Evolutionary conservation across 345 rosid genomes (phyloP).

Genomic region (Camelina hispida): DNA sequence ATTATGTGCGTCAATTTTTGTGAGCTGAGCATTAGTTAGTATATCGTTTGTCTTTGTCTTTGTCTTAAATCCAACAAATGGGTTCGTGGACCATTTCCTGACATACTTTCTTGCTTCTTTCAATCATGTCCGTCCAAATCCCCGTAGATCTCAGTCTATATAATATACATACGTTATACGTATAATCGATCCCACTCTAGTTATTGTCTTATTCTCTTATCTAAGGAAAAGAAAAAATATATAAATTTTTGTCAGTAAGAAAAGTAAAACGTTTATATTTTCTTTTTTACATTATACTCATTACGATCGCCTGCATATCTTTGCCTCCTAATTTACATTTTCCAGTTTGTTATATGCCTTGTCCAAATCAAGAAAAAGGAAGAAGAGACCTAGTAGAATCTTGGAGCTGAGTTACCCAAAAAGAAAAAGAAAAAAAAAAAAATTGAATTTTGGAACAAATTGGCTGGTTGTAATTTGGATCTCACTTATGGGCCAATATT

Average conservation of each 20-base stretch:
- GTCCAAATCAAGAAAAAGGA: not conserved
- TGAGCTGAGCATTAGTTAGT: constrained; percentile 20
- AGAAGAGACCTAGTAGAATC: not conserved
- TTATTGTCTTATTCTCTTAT: not conserved
- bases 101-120: constrained; percentile 31
- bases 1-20: constrained; percentile 12
- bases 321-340: not conserved
- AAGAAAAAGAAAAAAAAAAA: no score
- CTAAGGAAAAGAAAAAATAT: not conserved
- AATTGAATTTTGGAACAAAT: not conserved
- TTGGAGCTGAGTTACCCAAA: not conserved
- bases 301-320: not conserved
- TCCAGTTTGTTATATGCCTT: not conserved
- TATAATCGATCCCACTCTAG: constrained; percentile 5
- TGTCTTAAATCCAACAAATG: constrained; percentile 18
- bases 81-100: constrained; percentile 42
- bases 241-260: not conserved
- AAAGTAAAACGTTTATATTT: not conserved
- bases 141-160: constrained; percentile 14
- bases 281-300: not conserved
- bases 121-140: constrained; percentile 17
- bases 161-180: constrained; percentile 7
- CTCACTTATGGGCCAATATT: constrained; percentile 1
- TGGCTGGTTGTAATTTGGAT: constrained; percentile 3
- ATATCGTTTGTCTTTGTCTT: constrained; percentile 23